Conservation (phyloP, 257 asterid genomes). For the Solanum verrucosum region DNA sequence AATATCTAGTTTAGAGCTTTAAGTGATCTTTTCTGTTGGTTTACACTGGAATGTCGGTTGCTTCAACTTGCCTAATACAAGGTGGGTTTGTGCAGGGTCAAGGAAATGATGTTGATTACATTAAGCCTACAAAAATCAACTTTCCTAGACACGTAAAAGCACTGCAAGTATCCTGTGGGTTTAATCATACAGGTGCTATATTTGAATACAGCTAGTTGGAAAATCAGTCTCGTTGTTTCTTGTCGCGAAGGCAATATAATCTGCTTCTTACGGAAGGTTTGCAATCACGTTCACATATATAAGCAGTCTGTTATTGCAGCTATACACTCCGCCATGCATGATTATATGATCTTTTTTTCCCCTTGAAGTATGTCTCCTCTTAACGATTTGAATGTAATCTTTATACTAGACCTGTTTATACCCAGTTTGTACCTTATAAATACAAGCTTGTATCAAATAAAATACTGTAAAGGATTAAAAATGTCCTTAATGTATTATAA, state of each 20-base stretch:
- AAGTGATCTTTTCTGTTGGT: not conserved
- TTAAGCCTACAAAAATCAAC: constrained; percentile 46
- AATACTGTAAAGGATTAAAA: not conserved
- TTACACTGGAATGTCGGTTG: not conserved
- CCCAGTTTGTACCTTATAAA: not conserved
- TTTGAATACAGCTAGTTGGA: constrained; percentile 26
- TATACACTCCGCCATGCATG: not conserved
- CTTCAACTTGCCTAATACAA: not conserved
- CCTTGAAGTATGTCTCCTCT: not conserved
- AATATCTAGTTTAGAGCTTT: not conserved
- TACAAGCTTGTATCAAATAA: not conserved
- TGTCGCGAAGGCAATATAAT: not conserved
- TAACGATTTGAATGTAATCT: not conserved
- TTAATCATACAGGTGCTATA: constrained; percentile 81
- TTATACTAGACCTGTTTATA: not conserved
- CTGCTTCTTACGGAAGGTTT: not conserved
- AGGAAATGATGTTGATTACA: constrained; percentile 66
- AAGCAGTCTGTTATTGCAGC: not conserved
- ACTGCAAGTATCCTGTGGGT: constrained; percentile 74
- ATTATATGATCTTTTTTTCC: not conserved
- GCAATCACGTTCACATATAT: not conserved
- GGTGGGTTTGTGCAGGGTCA: constrained; percentile 45
- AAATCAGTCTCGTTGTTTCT: not conserved
- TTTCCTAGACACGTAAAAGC: constrained; percentile 38
- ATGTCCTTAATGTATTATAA: not conserved